Evolutionary conservation across 163 green algal species (phyloP), one percentile per base, ranked within the genome.

Genomic region (Botryococcus braunii): DNA sequence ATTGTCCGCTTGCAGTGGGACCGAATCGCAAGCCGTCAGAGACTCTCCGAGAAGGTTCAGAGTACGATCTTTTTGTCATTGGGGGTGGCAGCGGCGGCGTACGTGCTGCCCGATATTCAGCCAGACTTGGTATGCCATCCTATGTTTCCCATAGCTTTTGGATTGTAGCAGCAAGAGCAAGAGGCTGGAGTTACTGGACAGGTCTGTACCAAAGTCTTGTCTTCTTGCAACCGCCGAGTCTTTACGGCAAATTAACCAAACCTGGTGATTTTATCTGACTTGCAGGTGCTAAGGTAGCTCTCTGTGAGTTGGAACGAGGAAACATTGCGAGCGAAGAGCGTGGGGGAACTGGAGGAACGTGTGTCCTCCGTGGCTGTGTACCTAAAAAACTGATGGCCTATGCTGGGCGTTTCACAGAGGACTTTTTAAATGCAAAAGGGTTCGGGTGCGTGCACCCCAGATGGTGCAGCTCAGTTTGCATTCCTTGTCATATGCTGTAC

Each of bases 371-470:
- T 31, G 93, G 93, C 41, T 99, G 94, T 72, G 93, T 99, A 13
- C 94, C 94, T 52, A 99, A 99, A 79, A 99, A 97, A 88, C 83
- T 97, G 48, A 76, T 97, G 39, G 87, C 94, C 48, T 95, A 90
- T 70, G 86, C 79, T 8, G 75, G 78, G 25, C 71, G 91, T 66
- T 97, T 90, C 72, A 48, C 71, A 3, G 77, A 95, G 40, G 82
- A 93, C 62, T 90, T 96, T 39, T 37, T 77, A n/a, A 89, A 94
- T 55, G 77, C 78, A 43, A 70, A 66, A 9, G 89, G 91, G 27
- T 97, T 94, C 66, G 91, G 91, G 74, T 96, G 82, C 81, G 66
- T 9, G 13, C 4, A n/a, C n/a, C n/a, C n/a, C n/a, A n/a, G n/a
- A n/a, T n/a, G n/a, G n/a, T n/a, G n/a, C n/a, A n/a, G n/a, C n/a